Percentiles rank a stretch among this genome's conserved stretches.
Evolutionary conservation across 2,329 filamentous ascomycete species (phyloP).

Genomic region (Elsinoe ampelina): DNA sequence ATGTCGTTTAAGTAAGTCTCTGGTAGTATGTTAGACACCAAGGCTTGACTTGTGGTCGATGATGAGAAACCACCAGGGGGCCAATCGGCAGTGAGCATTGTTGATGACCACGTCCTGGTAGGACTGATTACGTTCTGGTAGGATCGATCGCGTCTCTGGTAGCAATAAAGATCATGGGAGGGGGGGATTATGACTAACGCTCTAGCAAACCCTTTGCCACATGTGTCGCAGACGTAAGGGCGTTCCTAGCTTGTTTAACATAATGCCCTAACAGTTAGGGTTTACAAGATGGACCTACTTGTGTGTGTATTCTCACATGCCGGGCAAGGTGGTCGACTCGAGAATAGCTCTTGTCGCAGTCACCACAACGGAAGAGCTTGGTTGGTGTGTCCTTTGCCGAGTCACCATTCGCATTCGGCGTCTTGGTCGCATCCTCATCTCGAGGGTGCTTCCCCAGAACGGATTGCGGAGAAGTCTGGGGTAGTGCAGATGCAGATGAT

Average conservation of each 20-base stretch:
- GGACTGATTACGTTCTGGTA: no score
- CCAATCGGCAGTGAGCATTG: background rate
- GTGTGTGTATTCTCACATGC: conserved; percentile 41
- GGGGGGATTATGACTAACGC: conserved; percentile 25
- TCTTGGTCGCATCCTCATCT: conserved; percentile 4
- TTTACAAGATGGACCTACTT: conserved; percentile 12
- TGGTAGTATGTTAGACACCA: conserved; percentile 15
- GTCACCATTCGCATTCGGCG: background rate
- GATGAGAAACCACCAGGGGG: background rate
- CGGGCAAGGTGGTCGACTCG: conserved; percentile 43
- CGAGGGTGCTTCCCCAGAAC: conserved; percentile 15
- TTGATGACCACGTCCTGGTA: no score
- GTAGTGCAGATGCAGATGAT: conserved; percentile 1
- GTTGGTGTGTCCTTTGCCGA: conserved; percentile 9
- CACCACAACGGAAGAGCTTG: conserved; percentile 40
- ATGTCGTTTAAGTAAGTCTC: conserved; percentile 44
- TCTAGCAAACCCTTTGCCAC: conserved; percentile 39
- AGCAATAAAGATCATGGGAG: background rate
- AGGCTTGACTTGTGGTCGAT: background rate
- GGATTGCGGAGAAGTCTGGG: conserved; percentile 13
- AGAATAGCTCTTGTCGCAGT: conserved; percentile 44
- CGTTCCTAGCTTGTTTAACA: conserved; percentile 30
- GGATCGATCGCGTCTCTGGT: no score
- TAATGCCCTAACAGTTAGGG: background rate
- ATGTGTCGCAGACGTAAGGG: conserved; percentile 37